These are phyloP conservation scores for Flammula alnicola DNA, from an alignment of 1,284 basidiomycete genomes.

Conservation along the genomic window DNA sequence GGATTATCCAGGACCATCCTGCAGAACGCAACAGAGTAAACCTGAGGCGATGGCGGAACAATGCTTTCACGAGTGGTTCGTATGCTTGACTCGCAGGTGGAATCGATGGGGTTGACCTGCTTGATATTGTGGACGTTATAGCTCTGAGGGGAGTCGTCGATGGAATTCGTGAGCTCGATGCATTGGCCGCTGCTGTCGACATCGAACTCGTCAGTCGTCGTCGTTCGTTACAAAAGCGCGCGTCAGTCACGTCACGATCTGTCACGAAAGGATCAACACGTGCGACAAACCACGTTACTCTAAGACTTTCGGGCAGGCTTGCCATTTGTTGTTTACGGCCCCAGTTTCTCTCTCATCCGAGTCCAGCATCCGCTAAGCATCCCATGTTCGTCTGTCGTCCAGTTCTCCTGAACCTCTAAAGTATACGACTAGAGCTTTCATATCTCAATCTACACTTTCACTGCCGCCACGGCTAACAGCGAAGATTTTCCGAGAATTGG, in stretches of 20 bases:
- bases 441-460: too few species aligned
- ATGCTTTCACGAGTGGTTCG: slow-evolving; percentile 61
- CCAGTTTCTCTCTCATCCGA: not conserved
- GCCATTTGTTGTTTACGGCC: too few species aligned
- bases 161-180: slow-evolving; percentile 17
- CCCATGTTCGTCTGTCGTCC: too few species aligned
- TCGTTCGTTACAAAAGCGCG: slow-evolving; percentile 9
- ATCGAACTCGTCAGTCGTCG: slow-evolving; percentile 15
- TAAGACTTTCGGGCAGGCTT: not conserved
- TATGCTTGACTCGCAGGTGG: slow-evolving; percentile 47
- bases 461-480: too few species aligned
- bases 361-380: too few species aligned
- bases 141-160: slow-evolving; percentile 27
- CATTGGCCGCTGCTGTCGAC: slow-evolving; percentile 17
- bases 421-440: too few species aligned
- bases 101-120: slow-evolving; percentile 26
- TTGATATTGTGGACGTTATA: slow-evolving; percentile 29
- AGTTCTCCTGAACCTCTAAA: too few species aligned
- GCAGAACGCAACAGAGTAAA: slow-evolving; percentile 57
- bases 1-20: slow-evolving; percentile 49
- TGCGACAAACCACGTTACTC: slow-evolving; percentile 1
- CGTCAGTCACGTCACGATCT: slow-evolving; percentile 17
- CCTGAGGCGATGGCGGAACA: slow-evolving; percentile 59
- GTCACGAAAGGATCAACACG: not conserved
- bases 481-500: too few species aligned